These are phyloP conservation scores for Malus asiatica DNA, from an alignment of 306 rosid genomes.

Conservation along the genomic window DNA sequence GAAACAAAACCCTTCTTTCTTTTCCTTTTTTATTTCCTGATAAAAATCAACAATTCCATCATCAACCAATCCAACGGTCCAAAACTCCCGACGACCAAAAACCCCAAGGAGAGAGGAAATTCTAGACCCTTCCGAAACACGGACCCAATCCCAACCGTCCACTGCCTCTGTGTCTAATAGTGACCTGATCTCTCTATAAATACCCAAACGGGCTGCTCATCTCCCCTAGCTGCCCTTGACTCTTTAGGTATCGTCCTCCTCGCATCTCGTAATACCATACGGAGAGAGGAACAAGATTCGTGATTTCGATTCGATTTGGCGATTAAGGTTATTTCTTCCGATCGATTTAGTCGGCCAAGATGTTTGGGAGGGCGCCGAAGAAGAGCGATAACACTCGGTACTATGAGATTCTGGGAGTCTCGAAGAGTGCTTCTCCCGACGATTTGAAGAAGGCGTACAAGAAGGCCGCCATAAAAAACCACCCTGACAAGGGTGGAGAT, in stretches of 20 bases:
- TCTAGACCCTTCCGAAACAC: constrained; percentile 32
- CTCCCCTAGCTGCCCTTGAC: neutral
- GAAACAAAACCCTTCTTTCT: neutral
- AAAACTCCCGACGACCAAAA: neutral
- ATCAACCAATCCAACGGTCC: constrained; percentile 14
- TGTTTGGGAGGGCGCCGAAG: constrained; percentile 76
- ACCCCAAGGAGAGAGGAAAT: neutral
- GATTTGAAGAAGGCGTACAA: constrained; percentile 86
- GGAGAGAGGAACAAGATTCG: neutral
- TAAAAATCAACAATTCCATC: neutral
- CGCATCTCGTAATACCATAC: neutral
- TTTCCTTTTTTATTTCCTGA: neutral
- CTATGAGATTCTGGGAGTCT: constrained; percentile 68
- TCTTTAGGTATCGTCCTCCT: neutral
- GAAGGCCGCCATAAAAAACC: constrained; percentile 83
- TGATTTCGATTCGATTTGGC: neutral
- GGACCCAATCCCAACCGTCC: neutral
- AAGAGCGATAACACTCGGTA: constrained; percentile 65
- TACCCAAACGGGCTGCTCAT: too few relatives aligned
- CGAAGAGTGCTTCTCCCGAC: constrained; percentile 64
- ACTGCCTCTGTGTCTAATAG: neutral
- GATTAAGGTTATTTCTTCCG: neutral
- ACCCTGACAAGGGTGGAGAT: constrained; percentile 91
- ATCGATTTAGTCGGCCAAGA: constrained; percentile 9
- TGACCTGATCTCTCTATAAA: neutral